Evolutionary conservation across 225 moss, liverwort and hornwort genomes (phyloP), one percentile per base, ranked within the genome.

Genomic region (Bryum argenteum): DNA sequence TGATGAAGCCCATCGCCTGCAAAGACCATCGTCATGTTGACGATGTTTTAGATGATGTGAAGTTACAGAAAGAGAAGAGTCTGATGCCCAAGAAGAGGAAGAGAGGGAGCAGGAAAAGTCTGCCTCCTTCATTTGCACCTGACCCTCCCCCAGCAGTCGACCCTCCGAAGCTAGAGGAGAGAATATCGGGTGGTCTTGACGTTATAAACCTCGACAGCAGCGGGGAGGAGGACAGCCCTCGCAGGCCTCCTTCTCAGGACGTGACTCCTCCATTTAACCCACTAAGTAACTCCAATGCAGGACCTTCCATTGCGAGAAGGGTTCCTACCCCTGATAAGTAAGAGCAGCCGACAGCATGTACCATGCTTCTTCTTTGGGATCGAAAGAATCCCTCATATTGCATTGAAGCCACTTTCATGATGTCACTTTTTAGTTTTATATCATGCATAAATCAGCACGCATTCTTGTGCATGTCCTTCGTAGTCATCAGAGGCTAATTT

Each of bases 1-100:
- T 81, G 70, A 85, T 72, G 69, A 76, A 91, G 56, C 91, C 95
- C 17, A 69, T 96, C 64, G 95, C 95, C 16, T 96, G 95, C 73
- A 78, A 79, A 65, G 81, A 85, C 78, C 95, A 96, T 78, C 83
- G 89, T 38, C 74, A 87, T 79, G 61, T 88, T 4, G 73, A 84
- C 21, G 72, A 78, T 43, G 71, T 71, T 65, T 41, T 77, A 1
- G 74, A 69, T 28, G 77, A 82, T 58, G n/a, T 70, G 52, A 82
- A 68, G 58, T 0, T 52, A 11, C 75, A 58, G 63, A 78, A 75
- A 51, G 82, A 82, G 24, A 51, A 75, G 69, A 69, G 17, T 20
- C 0, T 60, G 11, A 41, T 26, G 19, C 60, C 33, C 50, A 82
- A 58, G 67, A 82, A 82, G 65, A 78, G 75, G 47, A 82, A 75